These are phyloP conservation scores for Hypoxylon fuscum DNA, from an alignment of 495 filamentous ascomycete genomes.

Conservation along the genomic window DNA sequence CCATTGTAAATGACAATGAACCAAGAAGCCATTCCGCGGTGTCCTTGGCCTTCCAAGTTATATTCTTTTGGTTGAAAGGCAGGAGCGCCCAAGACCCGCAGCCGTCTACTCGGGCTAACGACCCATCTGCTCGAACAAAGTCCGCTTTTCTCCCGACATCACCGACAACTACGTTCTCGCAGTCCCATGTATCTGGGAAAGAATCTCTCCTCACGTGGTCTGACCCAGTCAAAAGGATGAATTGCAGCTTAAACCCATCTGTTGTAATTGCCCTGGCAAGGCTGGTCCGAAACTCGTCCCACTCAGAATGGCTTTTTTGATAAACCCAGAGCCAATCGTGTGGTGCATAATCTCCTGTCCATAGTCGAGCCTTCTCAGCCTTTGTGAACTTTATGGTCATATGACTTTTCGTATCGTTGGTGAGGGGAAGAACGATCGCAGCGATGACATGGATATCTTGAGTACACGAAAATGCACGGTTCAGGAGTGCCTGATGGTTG, in stretches of 20 bases:
- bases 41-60: not conserved
- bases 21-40: conserved; percentile 6
- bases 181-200: not conserved
- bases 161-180: conserved; percentile 5
- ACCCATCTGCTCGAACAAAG: conserved; percentile 6
- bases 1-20: conserved; percentile 6
- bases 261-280: not conserved
- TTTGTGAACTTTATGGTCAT: not conserved
- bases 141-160: conserved; percentile 11
- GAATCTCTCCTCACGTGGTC: not conserved
- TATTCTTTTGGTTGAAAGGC: not conserved
- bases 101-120: not conserved
- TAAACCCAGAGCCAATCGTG: conserved; percentile 22
- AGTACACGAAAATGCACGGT: conserved; percentile 4
- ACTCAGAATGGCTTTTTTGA: not conserved
- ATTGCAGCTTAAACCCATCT: conserved; percentile 11
- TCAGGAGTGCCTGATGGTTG: conserved; percentile 6
- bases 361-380: not conserved
- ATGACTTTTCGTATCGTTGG: not conserved
- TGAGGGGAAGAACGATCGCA: conserved; percentile 7
- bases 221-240: not conserved
- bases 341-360: conserved; percentile 7
- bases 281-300: not conserved
- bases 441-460: conserved; percentile 20
- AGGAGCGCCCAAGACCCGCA: conserved; percentile 7